Evolutionary conservation across 768 basidiomycete species (phyloP).

Genomic region (Hygrophorus pudorinus): DNA sequence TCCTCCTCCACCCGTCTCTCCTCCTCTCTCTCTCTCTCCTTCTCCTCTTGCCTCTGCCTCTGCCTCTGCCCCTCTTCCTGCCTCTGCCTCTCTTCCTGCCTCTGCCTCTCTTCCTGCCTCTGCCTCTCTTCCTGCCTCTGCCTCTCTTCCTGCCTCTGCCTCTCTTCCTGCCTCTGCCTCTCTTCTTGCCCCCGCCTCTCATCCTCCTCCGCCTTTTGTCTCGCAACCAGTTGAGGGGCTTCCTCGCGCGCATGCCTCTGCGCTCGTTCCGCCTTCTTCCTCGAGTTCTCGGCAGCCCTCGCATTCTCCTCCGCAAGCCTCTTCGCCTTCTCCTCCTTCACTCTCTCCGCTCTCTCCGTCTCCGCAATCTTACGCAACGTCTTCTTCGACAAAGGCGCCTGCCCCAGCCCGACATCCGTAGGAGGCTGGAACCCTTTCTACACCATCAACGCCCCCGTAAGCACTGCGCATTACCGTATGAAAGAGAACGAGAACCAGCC

Average conservation of each 20-base stretch:
- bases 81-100: slow-evolving; percentile 2
- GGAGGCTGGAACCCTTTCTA: slow-evolving; percentile 27
- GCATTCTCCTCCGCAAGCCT: slow-evolving; percentile 17
- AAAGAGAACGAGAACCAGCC: slow-evolving; percentile 10
- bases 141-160: not conserved
- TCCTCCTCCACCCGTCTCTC: not conserved
- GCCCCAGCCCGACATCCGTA: slow-evolving; percentile 1
- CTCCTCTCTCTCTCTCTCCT: slow-evolving; percentile 5
- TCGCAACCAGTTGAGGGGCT: slow-evolving; percentile 4
- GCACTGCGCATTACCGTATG: no score
- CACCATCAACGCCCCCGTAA: not conserved
- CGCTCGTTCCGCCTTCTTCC: not conserved
- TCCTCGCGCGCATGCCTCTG: not conserved
- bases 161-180: not conserved
- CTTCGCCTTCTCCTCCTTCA: slow-evolving; percentile 14
- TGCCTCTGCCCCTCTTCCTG: slow-evolving; percentile 2
- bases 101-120: not conserved
- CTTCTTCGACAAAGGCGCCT: slow-evolving; percentile 16
- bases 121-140: not conserved
- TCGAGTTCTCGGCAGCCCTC: not conserved
- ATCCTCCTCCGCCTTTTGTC: slow-evolving; percentile 17
- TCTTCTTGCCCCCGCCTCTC: slow-evolving; percentile 12
- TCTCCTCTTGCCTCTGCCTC: slow-evolving; percentile 4
- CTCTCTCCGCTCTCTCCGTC: slow-evolving; percentile 15
- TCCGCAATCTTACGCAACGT: slow-evolving; percentile 16